Evolutionary conservation across 2,329 filamentous ascomycete genomes (phyloP).

Genomic region (Arthrobotrys iridis): DNA sequence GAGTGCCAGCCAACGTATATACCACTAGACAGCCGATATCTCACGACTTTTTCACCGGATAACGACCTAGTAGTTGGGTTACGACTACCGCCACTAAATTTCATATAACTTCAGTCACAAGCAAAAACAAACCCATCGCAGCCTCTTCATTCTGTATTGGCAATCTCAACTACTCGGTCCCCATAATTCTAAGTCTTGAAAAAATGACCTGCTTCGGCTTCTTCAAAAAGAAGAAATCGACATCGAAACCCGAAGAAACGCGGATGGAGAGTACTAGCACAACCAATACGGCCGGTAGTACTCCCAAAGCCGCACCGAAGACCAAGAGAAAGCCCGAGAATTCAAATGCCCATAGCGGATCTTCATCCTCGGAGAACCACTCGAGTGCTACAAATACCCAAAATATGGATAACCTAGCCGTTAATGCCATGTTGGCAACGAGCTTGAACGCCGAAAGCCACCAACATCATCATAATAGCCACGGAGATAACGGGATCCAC

Average conservation of each 20-base stretch:
- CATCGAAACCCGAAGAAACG: background rate
- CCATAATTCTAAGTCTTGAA: too few species aligned
- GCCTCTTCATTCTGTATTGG: too few species aligned
- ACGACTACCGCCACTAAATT: too few species aligned
- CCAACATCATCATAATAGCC: background rate
- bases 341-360: background rate
- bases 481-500: background rate
- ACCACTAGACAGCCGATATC: too few species aligned
- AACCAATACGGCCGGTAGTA: background rate
- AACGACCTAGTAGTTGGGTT: too few species aligned
- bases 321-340: background rate
- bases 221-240: background rate
- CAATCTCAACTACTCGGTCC: too few species aligned
- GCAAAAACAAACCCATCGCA: too few species aligned
- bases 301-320: background rate
- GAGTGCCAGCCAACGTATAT: too few species aligned
- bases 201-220: slow-evolving; percentile 1
- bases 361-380: background rate
- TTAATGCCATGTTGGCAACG: slow-evolving; percentile 25
- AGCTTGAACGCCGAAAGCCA: slow-evolving; percentile 4
- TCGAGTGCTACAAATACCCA: background rate
- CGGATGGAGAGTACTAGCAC: background rate
- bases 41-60: too few species aligned
- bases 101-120: too few species aligned
- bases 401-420: background rate